Percentiles rank a stretch among this genome's conserved stretches.
These are phyloP conservation scores for Exophiala sp. DNA, from an alignment of 2,329 filamentous ascomycete genomes.

Conservation along the genomic window DNA sequence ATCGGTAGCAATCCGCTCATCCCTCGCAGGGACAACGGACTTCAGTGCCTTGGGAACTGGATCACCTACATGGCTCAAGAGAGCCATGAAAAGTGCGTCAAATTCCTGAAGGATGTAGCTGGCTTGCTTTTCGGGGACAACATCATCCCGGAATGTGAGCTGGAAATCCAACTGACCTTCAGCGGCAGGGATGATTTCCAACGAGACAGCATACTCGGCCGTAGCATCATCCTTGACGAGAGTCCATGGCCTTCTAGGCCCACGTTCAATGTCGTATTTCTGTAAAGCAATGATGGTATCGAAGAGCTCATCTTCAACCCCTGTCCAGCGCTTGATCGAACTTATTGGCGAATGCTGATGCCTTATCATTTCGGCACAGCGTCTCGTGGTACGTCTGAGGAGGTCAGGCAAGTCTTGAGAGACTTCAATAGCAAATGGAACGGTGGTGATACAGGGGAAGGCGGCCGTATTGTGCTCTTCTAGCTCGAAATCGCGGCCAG, in stretches of 20 bases:
- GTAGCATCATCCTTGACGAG: constrained; percentile 57
- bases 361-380: constrained; percentile 59
- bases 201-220: constrained; percentile 62
- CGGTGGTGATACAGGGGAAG: constrained; percentile 76
- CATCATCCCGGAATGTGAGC: constrained; percentile 58
- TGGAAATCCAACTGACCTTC: constrained; percentile 52
- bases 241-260: constrained; percentile 48
- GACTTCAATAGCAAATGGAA: constrained; percentile 63
- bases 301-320: constrained; percentile 62
- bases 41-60: constrained; percentile 34
- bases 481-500: constrained; percentile 59
- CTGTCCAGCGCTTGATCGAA: constrained; percentile 66
- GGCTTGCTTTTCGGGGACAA: constrained; percentile 53
- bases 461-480: constrained; percentile 51
- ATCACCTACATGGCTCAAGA: constrained; percentile 2
- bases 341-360: constrained; percentile 66
- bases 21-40: constrained; percentile 58
- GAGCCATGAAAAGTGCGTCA: constrained; percentile 25
- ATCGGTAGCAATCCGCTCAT: constrained; percentile 52
- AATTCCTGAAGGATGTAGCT: constrained; percentile 15
- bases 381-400: constrained; percentile 57
- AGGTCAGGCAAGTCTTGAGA: constrained; percentile 51
- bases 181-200: constrained; percentile 63
- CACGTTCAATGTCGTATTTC: constrained; percentile 41
- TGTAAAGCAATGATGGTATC: constrained; percentile 85